Conservation (phyloP, 148 eudicot genomes). For the Euryodendron excelsum region DNA sequence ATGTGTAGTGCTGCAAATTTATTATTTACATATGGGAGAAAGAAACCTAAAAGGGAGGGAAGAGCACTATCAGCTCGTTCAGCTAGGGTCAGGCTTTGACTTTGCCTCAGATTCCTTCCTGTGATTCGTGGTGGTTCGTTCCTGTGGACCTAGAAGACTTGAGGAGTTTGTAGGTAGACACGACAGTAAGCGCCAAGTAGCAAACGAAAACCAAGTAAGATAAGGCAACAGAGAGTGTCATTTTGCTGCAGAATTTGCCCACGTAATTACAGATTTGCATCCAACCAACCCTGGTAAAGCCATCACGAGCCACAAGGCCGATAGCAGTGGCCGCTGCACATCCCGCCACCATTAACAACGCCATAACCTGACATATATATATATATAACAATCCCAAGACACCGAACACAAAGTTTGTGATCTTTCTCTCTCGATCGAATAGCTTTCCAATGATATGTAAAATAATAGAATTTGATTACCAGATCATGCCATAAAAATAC, state of each 20-base stretch:
- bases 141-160: neutral
- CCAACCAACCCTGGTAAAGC: slow-evolving; percentile 10
- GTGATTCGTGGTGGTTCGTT: neutral
- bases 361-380: slow-evolving; percentile 13
- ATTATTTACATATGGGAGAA: neutral
- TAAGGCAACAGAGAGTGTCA: neutral
- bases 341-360: slow-evolving; percentile 15
- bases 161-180: slow-evolving; percentile 11
- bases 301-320: slow-evolving; percentile 5
- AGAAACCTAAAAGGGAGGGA: neutral
- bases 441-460: too few relatives aligned
- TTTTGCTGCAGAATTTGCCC: slow-evolving; percentile 12
- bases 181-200: slow-evolving; percentile 8
- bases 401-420: too few relatives aligned
- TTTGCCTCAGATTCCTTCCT: neutral
- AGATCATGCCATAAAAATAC: slow-evolving; percentile 25
- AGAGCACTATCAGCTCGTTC: neutral
- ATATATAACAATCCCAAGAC: too few relatives aligned
- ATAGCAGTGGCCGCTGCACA: slow-evolving; percentile 13
- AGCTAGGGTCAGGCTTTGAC: neutral
- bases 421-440: too few relatives aligned
- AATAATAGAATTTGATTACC: slow-evolving; percentile 16
- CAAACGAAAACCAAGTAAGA: slow-evolving; percentile 8
- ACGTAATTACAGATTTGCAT: neutral
- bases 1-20: neutral